Conservation (phyloP, 2,329 filamentous ascomycete species). For the Metarhizium anisopliae region DNA sequence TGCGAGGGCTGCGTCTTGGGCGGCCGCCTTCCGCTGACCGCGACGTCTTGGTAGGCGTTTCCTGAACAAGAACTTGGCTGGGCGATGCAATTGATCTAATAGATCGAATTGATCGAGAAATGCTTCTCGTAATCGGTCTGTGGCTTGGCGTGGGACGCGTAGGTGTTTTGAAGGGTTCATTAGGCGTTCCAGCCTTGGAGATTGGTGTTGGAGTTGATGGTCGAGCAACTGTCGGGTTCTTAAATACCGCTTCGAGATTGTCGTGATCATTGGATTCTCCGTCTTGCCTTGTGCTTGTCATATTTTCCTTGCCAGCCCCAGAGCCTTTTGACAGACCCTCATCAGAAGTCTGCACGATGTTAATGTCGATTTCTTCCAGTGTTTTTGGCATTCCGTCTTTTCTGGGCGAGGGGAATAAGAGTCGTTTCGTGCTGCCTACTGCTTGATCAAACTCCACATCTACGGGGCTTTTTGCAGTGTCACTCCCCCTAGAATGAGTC, state of each 20-base stretch:
- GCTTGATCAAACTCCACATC: constrained; percentile 38
- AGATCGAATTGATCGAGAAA: constrained; percentile 47
- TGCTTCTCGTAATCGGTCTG: constrained; percentile 52
- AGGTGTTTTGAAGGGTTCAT: constrained; percentile 51
- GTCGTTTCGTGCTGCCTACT: constrained; percentile 51
- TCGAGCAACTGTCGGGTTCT: constrained; percentile 38
- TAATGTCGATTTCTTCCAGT: constrained; percentile 48
- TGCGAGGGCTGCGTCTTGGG: constrained; percentile 34
- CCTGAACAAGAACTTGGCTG: constrained; percentile 31
- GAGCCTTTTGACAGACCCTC: constrained; percentile 22
- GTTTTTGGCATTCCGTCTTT: constrained; percentile 55
- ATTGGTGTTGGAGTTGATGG: constrained; percentile 45
- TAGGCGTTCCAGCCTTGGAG: constrained; percentile 25
- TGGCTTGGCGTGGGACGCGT: constrained; percentile 53
- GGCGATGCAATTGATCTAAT: constrained; percentile 35
- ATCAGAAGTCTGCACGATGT: constrained; percentile 36
- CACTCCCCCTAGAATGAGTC: constrained; percentile 45
- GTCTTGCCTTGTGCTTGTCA: constrained; percentile 15
- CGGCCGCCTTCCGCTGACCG: constrained; percentile 23
- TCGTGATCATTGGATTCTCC: constrained; percentile 32
- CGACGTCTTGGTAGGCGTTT: constrained; percentile 40
- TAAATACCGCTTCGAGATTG: constrained; percentile 57
- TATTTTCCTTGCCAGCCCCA: constrained; percentile 34
- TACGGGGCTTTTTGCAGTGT: constrained; percentile 49
- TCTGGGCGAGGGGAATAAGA: constrained; percentile 70